phyloP scores from a whole-genome alignment of 495 filamentous ascomycete species.

The Talaromyces wortmannii region DNA sequence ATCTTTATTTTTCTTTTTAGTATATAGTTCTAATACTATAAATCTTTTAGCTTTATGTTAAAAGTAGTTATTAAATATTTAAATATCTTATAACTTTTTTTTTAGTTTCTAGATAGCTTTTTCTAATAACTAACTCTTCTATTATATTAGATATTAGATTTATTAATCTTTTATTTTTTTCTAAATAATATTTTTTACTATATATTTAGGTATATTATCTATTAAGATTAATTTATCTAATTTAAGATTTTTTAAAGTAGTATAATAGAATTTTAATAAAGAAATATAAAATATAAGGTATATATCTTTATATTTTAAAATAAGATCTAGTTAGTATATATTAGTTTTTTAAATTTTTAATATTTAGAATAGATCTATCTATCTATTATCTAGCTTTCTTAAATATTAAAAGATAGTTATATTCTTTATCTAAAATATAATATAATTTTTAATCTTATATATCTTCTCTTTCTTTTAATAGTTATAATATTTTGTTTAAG shows the following conservation, averaged over 20 bases:
- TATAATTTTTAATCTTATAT: neutral
- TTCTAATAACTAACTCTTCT: neutral
- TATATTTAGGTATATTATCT: neutral
- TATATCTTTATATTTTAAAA: neutral
- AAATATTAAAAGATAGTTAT: neutral
- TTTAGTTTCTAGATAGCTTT: neutral
- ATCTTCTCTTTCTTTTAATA: neutral
- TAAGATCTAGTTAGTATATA: neutral
- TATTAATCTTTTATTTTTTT: too few species aligned
- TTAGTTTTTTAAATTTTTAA: neutral
- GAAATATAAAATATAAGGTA: neutral
- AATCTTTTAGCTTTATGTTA: neutral
- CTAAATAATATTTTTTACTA: neutral
- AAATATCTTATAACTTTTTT: neutral
- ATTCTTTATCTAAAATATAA: neutral
- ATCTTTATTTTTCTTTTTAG: too few species aligned
- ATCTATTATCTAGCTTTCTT: neutral
- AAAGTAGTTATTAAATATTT: neutral
- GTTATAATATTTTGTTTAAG: neutral
- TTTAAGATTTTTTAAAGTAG: neutral
- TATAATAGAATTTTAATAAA: neutral
- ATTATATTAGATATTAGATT: neutral
- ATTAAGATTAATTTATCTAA: neutral
- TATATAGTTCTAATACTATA: too few species aligned
- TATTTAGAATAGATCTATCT: too few species aligned